Conservation (phyloP, 2,329 filamentous ascomycete species). For the Penicillium brasilianum region DNA sequence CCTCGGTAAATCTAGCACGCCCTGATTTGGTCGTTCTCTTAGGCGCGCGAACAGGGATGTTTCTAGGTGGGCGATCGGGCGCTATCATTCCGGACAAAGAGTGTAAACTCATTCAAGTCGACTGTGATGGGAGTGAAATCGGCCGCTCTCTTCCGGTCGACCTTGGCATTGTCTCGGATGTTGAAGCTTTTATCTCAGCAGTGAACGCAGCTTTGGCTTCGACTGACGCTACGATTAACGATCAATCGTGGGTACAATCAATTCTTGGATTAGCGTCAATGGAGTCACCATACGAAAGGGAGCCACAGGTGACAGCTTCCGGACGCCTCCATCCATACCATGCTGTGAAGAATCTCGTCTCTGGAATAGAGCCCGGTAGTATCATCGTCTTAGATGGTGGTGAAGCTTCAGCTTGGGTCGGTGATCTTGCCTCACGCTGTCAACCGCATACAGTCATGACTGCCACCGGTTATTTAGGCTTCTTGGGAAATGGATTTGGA, state of each 20-base stretch:
- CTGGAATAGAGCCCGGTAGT: constrained; percentile 38
- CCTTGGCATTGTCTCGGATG: constrained; percentile 51
- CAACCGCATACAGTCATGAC: constrained; percentile 44
- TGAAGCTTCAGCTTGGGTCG: constrained; percentile 38
- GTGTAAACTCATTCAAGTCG: constrained; percentile 50
- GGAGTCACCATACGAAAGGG: constrained; percentile 26
- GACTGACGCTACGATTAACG: constrained; percentile 11
- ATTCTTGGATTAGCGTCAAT: constrained; percentile 23
- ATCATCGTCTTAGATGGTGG: constrained; percentile 46
- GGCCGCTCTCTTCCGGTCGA: constrained; percentile 48
- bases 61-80: constrained; percentile 45
- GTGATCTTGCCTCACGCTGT: constrained; percentile 48
- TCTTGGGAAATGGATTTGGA: constrained; percentile 55
- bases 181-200: constrained; percentile 39
- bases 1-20: constrained; percentile 31
- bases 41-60: constrained; percentile 50
- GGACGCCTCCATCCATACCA: constrained; percentile 52
- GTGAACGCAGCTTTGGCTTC: constrained; percentile 28
- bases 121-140: constrained; percentile 51
- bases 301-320: constrained; percentile 29
- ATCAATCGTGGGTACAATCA: constrained; percentile 16
- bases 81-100: constrained; percentile 44
- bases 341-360: constrained; percentile 46
- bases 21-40: constrained; percentile 52
- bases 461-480: constrained; percentile 43